Evolutionary conservation across 768 basidiomycete genomes (phyloP), one percentile per base, ranked within the genome.

Genomic region (Mycena haematopus): DNA sequence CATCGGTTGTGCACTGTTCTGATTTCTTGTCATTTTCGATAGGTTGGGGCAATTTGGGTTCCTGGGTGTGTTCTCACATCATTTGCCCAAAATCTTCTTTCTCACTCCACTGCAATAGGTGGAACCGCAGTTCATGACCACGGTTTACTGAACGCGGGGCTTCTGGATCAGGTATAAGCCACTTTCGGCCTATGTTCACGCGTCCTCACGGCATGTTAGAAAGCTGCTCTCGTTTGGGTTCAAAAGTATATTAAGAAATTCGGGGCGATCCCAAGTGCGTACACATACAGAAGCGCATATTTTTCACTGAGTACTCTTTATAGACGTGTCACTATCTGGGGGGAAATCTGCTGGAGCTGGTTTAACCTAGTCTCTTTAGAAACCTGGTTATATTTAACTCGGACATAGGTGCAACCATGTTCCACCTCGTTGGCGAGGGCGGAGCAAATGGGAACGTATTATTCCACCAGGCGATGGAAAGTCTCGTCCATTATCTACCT

Each of bases 11-110:
- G 31, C 31, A 33, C n/a, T n/a, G n/a, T n/a, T n/a, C n/a, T n/a
- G n/a, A n/a, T n/a, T n/a, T n/a, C n/a, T n/a, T 77, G 78, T 75
- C 0, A 76, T 79, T 1, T 78, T 81, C 49, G 75, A 77, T 79
- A 7, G 50, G 7, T 65, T 81, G 5, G 78, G 80, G 8, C 76
- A 76, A 57, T 77, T 79, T 51, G 79, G 79, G 1, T 80, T 80
- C 62, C 71, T 80, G 3, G 77, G 79, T 75, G 64, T 56, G 73
- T 52, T 33, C 21, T 19, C 4, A 10, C 29, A 1, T 50, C 19
- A 22, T 6, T 14, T 21, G 33, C 19, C 11, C 2, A n/a, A 21
- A 33, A 49, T 36, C 19, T 29, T 31, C 45, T 49, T n/a, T n/a
- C 3, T n/a, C 21, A 19, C 15, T 3, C 25, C 44, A 24, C 21